Evolutionary conservation across 2,329 filamentous ascomycete species (phyloP).

Genomic region (Phialophora macrospora): DNA sequence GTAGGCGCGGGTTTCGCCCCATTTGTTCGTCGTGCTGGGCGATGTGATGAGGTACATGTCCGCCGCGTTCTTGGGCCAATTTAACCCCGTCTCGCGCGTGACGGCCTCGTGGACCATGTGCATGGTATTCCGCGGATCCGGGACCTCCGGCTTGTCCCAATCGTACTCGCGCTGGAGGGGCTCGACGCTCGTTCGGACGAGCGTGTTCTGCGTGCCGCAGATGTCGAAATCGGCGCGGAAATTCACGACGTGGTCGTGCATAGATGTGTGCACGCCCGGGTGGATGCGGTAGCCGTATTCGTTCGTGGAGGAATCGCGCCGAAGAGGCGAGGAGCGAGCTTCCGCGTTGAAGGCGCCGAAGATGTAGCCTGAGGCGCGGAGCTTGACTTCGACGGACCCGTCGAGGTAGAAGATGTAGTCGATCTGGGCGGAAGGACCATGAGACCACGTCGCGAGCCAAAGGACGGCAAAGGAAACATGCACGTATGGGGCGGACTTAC

Average conservation of each 20-base stretch:
- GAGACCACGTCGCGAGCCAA: background rate
- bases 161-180: slow-evolving; percentile 22
- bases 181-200: slow-evolving; percentile 31
- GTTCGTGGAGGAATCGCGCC: slow-evolving; percentile 40
- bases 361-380: slow-evolving; percentile 49
- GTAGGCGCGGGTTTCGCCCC: slow-evolving; percentile 50
- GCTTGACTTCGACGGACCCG: slow-evolving; percentile 58
- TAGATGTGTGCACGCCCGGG: slow-evolving; percentile 42
- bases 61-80: slow-evolving; percentile 47
- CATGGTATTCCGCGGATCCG: slow-evolving; percentile 25
- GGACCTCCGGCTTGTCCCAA: slow-evolving; percentile 29
- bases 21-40: slow-evolving; percentile 45
- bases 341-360: slow-evolving; percentile 39
- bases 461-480: background rate
- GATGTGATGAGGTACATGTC: slow-evolving; percentile 50
- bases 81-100: slow-evolving; percentile 39
- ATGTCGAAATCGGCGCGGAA: slow-evolving; percentile 48
- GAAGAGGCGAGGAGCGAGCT: slow-evolving; percentile 10
- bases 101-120: slow-evolving; percentile 29
- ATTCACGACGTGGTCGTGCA: slow-evolving; percentile 49
- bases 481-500: slow-evolving; percentile 8
- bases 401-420: slow-evolving; percentile 59
- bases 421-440: slow-evolving; percentile 40
- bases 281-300: slow-evolving; percentile 46
- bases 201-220: slow-evolving; percentile 42